Evolutionary conservation across 1,139 yeast species (phyloP), one percentile per base, ranked within the genome.

Genomic region (Arxiozyma telluris): DNA sequence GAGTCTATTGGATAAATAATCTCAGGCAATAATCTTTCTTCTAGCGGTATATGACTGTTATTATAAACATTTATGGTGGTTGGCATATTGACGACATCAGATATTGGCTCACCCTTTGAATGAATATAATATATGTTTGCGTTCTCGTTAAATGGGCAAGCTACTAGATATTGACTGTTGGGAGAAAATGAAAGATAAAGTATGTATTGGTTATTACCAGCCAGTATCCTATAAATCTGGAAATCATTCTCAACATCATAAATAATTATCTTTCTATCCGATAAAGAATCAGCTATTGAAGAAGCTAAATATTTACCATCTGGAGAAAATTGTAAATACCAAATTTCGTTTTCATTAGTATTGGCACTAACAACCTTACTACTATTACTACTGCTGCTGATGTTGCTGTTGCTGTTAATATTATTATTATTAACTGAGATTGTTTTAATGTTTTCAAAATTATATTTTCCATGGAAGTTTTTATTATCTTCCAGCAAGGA

Each of bases 241-340:
- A 82, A 87, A 51, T 77, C 74, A 47, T 79, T 72, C 4, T 71
- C 64, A 1, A 84, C 88, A 64, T 84, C 86, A 72, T 88, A 88
- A 20, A 90, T 74, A 38, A 82, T 72, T 42, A 89, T 74, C 30
- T 77, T 75, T 5, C 66, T 58, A 49, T 66, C 70, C 4, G 64
- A 62, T 11, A 58, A 53, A 21, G 83, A 79, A 64, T 88, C 95
- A 22, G 82, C 78, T 12, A 94, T 83, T 0, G 93, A 89, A 0
- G 93, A 80, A 11, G 89, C 96, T 51, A 91, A 72, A 58, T 74
- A 82, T 56, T 75, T 76, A 1, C 97, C 97, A 70, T 79, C 78
- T 45, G 90, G 88, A 3, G 94, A 85, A 65, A 88, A 90, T 56
- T 80, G 80, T 18, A 86, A 75, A 64, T 77, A 84, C 97, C 97